Base-by-base conservation (phyloP, 2,329 filamentous ascomycete genomes). In the Aureobasidium sp. region DNA sequence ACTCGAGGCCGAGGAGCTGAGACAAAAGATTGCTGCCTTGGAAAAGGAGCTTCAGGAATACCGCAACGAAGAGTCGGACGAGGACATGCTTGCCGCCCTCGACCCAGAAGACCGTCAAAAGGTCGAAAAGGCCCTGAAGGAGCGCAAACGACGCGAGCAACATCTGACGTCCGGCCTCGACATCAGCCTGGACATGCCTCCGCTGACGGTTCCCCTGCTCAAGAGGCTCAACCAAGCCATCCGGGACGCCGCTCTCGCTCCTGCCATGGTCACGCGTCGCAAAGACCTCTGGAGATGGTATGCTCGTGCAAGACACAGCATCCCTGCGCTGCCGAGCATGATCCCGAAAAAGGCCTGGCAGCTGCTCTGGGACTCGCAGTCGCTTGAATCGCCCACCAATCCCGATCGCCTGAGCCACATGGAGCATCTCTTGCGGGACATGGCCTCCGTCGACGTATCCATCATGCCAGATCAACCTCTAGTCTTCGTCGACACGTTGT, bases 251-350 rank as follows among this genome's bases (percentile, higher is more conserved):
- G 47, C 57, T 6, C 32, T 56, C 11, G 17, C 53, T 11, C 41
- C 56, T 1, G 21, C 32, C 11, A 24, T 10, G 17, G 27, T 53
- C n/a, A 21, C 21, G 2, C 25, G 21, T 4, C 39, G 55, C 6
- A 55, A 53, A 22, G 55, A 50, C 6, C 29, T 70, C 17, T 70
- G 68, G 68, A 59, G 57, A 47, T 62, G 61, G 16, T 70, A 70
- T 51, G 52, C 22, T 17, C 48, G 57, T 11, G 61, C 62, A 3
- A 66, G 62, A 34, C 29, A 54, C 6, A 55, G 21, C 4, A 55
- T 60, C 25, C 56, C 60, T 6, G 53, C 54, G 6, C 39, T 68
- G 5, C 44, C 60, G 12, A 37, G 12, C 4, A 51, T 47, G 25
- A 53, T 70, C 3, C 57, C 66, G 2, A 49, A 60, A 25, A 51